phyloP scores from a whole-genome alignment of 495 filamentous ascomycete genomes.

The Penicillium diatomitis region DNA sequence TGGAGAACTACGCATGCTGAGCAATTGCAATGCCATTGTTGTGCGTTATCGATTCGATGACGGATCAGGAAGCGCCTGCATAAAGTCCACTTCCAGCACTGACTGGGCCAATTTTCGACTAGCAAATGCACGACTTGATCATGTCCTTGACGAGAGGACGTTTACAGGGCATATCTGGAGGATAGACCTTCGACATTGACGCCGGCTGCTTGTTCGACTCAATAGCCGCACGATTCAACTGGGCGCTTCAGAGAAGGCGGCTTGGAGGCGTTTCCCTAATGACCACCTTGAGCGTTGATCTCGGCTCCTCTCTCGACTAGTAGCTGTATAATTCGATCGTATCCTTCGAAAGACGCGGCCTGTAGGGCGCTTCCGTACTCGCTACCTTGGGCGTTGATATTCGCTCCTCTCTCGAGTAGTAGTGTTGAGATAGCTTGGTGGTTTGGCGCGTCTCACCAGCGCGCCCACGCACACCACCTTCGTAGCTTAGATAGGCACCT shows the following conservation, averaged over 20 bases:
- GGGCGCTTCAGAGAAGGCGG: neutral
- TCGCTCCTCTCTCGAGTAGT: neutral
- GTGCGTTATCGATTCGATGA: no score
- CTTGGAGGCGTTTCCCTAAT: neutral
- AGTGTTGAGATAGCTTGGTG: no score
- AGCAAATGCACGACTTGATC: neutral
- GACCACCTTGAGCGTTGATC: neutral
- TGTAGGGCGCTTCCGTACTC: conserved; percentile 10
- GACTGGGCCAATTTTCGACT: neutral
- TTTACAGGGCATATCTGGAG: neutral
- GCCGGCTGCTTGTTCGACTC: neutral
- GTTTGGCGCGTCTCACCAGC: no score
- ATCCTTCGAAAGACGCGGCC: conserved; percentile 4
- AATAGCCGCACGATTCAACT: neutral
- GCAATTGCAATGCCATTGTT: no score
- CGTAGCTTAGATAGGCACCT: no score
- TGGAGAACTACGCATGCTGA: no score
- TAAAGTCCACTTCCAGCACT: no score
- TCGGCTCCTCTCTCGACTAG: neutral
- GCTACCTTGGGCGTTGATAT: neutral
- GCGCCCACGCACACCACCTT: no score
- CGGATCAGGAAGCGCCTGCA: no score
- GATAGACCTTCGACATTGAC: neutral
- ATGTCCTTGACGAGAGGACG: neutral
- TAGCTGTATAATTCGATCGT: neutral